These are phyloP conservation scores for Cryptosporidium andersoni DNA, from an alignment of 169 alveolate genomes.

Conservation along the genomic window DNA sequence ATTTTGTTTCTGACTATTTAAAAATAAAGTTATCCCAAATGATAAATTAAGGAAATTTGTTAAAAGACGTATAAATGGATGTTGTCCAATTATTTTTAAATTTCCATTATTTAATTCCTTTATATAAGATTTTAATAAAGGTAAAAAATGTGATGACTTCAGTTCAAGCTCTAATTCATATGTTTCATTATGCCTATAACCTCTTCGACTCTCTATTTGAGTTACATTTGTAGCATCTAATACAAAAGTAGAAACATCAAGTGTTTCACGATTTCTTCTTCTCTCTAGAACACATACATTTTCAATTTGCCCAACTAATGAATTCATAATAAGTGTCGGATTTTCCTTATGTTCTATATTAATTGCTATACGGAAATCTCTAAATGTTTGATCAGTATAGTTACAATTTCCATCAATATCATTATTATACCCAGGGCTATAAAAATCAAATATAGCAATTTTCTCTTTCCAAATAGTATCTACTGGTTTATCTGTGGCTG, in stretches of 20 bases:
- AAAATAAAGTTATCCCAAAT: slow-evolving; percentile 58
- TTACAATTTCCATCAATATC: slow-evolving; percentile 30
- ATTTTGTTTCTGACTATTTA: slow-evolving; percentile 37
- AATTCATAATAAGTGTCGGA: not conserved
- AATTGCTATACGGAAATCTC: slow-evolving; percentile 58
- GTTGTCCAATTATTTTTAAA: slow-evolving; percentile 41
- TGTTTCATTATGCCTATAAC: slow-evolving; percentile 52
- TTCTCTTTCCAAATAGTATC: slow-evolving; percentile 67
- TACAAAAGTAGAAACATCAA: slow-evolving; percentile 55
- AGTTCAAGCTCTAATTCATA: slow-evolving; percentile 62
- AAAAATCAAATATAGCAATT: slow-evolving; percentile 63
- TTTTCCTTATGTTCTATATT: slow-evolving; percentile 59
- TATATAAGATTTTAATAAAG: slow-evolving; percentile 50
- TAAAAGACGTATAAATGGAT: slow-evolving; percentile 36
- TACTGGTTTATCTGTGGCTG: slow-evolving; percentile 41
- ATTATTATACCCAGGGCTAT: slow-evolving; percentile 28
- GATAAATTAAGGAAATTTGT: slow-evolving; percentile 40
- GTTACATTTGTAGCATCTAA: slow-evolving; percentile 53
- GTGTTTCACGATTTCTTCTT: slow-evolving; percentile 56
- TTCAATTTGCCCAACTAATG: slow-evolving; percentile 43
- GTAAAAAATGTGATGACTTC: slow-evolving; percentile 46
- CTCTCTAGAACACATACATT: slow-evolving; percentile 43
- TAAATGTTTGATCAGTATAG: slow-evolving; percentile 15
- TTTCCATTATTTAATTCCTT: slow-evolving; percentile 46
- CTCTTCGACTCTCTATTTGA: slow-evolving; percentile 55